Evolutionary conservation across 495 filamentous ascomycete genomes (phyloP), one percentile per base, ranked within the genome.

Genomic region (Neurospora tetrasperma): DNA sequence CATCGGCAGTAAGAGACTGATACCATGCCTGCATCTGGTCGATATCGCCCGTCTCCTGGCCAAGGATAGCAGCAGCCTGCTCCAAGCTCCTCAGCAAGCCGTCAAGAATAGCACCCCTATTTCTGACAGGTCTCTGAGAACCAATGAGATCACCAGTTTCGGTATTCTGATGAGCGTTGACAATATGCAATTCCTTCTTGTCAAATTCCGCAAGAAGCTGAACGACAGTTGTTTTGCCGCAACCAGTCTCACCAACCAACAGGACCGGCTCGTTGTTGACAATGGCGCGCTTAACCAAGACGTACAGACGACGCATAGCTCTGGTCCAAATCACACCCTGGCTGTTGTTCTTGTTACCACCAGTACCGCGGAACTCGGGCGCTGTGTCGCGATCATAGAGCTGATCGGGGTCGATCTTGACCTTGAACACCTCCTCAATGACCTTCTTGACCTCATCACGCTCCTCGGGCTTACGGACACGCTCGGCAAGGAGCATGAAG

Each of bases 81-180:
- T 83, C 75, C 12, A 98, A 81, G 79, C 94, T 90, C 59, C 86
- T 82, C 6, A 81, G 79, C 35, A 99, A 84, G 31, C 90, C 81
- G 35, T 88, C 85, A 70, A 93, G 84, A 46, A 95, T 87, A 11
- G 86, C 87, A 54, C 89, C 86, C 59, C 94, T 88, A 76, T 97
- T 97, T 74, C 96, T 87, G 44, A 98, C 89, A 6, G 96, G 96
- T 73, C 96, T 84, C 81, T 98, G 96, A 4, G 96, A 93, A 71
- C 96, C 96, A 74, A 99, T 98, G 18, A 99, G 87, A 82, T 99
- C 96, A 10, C 96, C 94, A 1, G 96, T 97, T 80, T 99, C 96
- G 11, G 95, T 90, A 74, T 98, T 99, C 75, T 97, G 94, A 79
- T 99, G 96, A 10, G 96, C 96, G 82, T 98, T 99, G 76, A 98